These are phyloP conservation scores for Leccinellum albellum DNA, from an alignment of 768 basidiomycete species.

Conservation along the genomic window DNA sequence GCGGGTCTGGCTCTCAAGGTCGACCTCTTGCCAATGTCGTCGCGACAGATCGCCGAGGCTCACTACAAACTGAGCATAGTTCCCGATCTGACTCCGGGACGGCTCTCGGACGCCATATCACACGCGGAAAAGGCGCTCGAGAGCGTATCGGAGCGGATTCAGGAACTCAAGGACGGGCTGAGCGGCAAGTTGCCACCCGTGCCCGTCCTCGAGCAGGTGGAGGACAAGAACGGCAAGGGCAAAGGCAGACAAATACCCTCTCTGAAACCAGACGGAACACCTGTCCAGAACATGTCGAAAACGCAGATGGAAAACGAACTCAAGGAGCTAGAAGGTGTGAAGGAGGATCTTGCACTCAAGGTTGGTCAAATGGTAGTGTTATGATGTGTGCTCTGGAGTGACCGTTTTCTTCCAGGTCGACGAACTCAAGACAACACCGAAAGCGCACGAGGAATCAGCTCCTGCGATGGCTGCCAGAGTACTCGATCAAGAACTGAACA, in stretches of 20 bases:
- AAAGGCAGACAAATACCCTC: conserved; percentile 43
- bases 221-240: conserved; percentile 65
- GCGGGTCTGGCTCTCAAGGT: conserved; percentile 71
- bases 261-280: conserved; percentile 39
- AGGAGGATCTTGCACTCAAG: conserved; percentile 83
- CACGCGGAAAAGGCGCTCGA: conserved; percentile 79
- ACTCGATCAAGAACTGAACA: conserved; percentile 68
- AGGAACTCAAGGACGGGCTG: conserved; percentile 49
- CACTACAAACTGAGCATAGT: conserved; percentile 95
- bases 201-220: conserved; percentile 29
- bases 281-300: conserved; percentile 63
- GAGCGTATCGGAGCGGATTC: conserved; percentile 70
- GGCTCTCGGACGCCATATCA: conserved; percentile 73
- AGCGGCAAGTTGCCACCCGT: conserved; percentile 33
- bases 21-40: conserved; percentile 75
- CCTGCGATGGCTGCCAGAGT: conserved; percentile 69
- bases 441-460: conserved; percentile 54
- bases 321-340: conserved; percentile 72
- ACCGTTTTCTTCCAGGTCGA: conserved; percentile 61
- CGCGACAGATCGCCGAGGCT: conserved; percentile 88
- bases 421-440: conserved; percentile 81
- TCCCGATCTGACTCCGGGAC: conserved; percentile 84
- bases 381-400: neutral
- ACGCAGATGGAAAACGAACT: conserved; percentile 74
- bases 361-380: conserved; percentile 31